These are phyloP conservation scores for Recurvomyces mirabilis DNA, from an alignment of 495 filamentous ascomycete genomes.

Conservation along the genomic window DNA sequence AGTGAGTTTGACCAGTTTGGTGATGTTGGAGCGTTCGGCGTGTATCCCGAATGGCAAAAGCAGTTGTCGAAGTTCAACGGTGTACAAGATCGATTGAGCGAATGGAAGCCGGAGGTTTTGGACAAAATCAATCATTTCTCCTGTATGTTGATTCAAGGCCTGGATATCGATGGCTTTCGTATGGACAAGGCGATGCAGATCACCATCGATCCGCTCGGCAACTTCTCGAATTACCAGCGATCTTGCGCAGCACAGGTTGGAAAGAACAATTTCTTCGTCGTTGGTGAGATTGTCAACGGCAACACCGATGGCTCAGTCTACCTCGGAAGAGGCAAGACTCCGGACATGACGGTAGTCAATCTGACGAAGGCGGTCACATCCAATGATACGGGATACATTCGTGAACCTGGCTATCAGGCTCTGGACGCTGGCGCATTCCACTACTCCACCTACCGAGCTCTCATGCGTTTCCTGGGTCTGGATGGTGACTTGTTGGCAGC, in stretches of 20 bases:
- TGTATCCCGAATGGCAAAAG: constrained; percentile 44
- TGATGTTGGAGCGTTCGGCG: constrained; percentile 34
- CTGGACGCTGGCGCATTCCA: constrained; percentile 60
- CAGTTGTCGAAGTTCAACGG: constrained; percentile 64
- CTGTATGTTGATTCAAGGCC: constrained; percentile 49
- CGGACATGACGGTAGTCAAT: constrained; percentile 38
- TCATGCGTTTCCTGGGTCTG: constrained; percentile 56
- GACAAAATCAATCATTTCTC: constrained; percentile 52
- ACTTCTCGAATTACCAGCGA: constrained; percentile 35
- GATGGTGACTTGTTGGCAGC: constrained; percentile 52
- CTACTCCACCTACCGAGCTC: constrained; percentile 57
- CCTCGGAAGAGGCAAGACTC: constrained; percentile 53
- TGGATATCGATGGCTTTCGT: constrained; percentile 41
- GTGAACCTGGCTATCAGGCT: constrained; percentile 43
- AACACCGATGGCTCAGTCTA: constrained; percentile 56
- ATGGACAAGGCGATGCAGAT: constrained; percentile 41
- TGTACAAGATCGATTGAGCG: constrained; percentile 63
- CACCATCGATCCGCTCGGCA: constrained; percentile 37
- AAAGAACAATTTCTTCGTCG: constrained; percentile 40
- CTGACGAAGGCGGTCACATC: constrained; percentile 29
- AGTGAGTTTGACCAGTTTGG: constrained; percentile 55
- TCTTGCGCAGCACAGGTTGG: constrained; percentile 33
- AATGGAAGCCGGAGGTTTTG: constrained; percentile 53
- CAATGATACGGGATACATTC: constrained; percentile 44
- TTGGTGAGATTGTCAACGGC: constrained; percentile 45